Percentiles rank a stretch among this genome's conserved stretches.
These are phyloP conservation scores for Papiliotrema nemorosa DNA, from an alignment of 1,284 basidiomycete genomes.

Conservation along the genomic window DNA sequence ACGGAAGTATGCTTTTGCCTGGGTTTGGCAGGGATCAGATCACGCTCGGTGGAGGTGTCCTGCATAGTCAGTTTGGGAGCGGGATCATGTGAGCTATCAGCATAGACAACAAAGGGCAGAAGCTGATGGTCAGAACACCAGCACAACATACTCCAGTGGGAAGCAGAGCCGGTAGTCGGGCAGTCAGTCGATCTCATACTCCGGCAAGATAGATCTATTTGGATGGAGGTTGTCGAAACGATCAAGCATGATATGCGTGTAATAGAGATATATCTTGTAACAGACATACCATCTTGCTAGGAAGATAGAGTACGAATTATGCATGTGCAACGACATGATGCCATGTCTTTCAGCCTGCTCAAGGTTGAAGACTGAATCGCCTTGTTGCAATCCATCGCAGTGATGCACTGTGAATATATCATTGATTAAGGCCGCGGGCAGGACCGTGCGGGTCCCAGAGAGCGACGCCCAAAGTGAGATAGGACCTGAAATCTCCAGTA, in stretches of 20 bases:
- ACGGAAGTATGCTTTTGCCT: constrained; percentile 46
- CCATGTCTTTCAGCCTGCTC: no score
- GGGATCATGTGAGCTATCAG: constrained; percentile 47
- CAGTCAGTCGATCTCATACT: constrained; percentile 8
- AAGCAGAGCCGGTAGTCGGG: constrained; percentile 27
- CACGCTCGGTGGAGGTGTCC: constrained; percentile 44
- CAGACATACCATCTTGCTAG: background rate
- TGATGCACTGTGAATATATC: no score
- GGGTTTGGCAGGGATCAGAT: constrained; percentile 48
- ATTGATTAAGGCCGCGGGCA: no score
- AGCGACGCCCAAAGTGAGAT: no score
- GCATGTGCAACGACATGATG: no score
- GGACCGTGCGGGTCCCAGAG: no score
- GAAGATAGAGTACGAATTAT: no score
- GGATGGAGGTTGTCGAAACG: background rate
- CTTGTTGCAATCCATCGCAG: no score
- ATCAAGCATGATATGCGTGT: background rate
- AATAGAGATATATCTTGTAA: background rate
- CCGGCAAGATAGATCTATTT: background rate
- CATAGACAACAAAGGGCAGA: background rate
- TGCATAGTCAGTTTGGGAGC: constrained; percentile 48
- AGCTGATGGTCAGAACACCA: constrained; percentile 28
- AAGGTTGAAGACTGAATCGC: no score
- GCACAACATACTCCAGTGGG: constrained; percentile 30
- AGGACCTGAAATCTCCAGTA: no score